Percentiles rank a stretch among this genome's conserved stretches.
These are phyloP conservation scores for Oryza meyeriana DNA, from an alignment of 176 grass and related monocot species.

Conservation along the genomic window DNA sequence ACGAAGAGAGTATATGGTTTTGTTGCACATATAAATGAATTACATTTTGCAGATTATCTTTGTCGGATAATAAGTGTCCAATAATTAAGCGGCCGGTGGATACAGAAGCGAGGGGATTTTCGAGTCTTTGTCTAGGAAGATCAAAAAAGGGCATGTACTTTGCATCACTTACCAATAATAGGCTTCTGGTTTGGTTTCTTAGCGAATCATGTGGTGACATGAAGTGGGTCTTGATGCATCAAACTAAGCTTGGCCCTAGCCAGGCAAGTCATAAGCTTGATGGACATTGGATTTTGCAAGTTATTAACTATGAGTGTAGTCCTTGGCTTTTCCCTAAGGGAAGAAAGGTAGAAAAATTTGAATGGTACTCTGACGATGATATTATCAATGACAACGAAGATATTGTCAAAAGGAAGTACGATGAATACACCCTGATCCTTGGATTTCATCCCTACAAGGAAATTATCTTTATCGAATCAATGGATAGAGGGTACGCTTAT, in stretches of 20 bases:
- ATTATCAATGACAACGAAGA: neutral
- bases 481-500: neutral
- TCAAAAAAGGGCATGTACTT: neutral
- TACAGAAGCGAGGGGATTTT: no score
- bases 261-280: neutral
- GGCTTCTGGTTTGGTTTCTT: neutral
- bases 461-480: neutral
- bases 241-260: neutral
- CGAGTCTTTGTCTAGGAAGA: no score
- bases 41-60: no score
- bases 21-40: no score
- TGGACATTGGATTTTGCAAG: neutral
- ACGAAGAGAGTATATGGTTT: no score
- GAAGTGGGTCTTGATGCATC: neutral
- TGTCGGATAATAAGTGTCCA: no score
- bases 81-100: no score
- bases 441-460: neutral
- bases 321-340: neutral
- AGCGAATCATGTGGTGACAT: neutral
- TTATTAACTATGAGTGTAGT: neutral
- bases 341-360: neutral
- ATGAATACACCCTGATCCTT: neutral
- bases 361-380: conserved; percentile 12
- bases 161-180: neutral
- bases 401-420: neutral